phyloP scores from a whole-genome alignment of 1,139 yeast species.

The Debaryomycetaceae sp. region DNA sequence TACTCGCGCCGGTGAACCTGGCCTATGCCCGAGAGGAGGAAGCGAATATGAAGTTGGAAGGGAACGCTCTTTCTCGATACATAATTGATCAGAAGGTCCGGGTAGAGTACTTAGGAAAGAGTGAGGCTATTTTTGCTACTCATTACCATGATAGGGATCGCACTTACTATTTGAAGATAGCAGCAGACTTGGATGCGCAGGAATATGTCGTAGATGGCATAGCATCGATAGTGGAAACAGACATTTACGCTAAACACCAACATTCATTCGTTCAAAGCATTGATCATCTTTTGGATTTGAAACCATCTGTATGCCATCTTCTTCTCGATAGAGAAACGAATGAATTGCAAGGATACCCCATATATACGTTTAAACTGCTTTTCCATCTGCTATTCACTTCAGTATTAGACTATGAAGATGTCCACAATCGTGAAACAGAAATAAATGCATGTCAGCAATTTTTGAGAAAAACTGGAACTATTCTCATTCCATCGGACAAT shows the following conservation, averaged over 20 bases:
- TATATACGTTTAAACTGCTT: conserved; percentile 26
- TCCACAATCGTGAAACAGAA: conserved; percentile 6
- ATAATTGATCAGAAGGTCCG: conserved; percentile 33
- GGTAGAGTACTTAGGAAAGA: conserved; percentile 28
- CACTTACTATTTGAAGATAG: conserved; percentile 24
- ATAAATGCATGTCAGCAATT: conserved; percentile 27
- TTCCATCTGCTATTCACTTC: conserved; percentile 23
- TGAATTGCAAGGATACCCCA: conserved; percentile 18
- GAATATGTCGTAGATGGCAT: conserved; percentile 48
- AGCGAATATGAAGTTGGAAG: conserved; percentile 13
- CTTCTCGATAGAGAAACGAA: conserved; percentile 17
- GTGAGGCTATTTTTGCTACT: conserved; percentile 31
- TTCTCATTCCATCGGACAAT: conserved; percentile 36
- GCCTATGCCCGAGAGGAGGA: conserved; percentile 48
- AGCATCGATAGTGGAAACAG: conserved; percentile 56
- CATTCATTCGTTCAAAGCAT: conserved; percentile 75
- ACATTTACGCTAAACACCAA: conserved; percentile 64
- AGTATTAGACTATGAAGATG: conserved; percentile 1
- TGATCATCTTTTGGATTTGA: conserved; percentile 46
- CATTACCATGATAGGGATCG: conserved; percentile 18
- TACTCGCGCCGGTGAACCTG: conserved; percentile 83
- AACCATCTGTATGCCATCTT: conserved; percentile 42
- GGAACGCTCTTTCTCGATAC: conserved; percentile 28
- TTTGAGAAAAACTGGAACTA: conserved; percentile 23
- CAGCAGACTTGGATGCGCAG: conserved; percentile 26